A percentile compares a stretch with the other conserved stretches of the same genome.
These are phyloP conservation scores for Pachysandra terminalis DNA, from an alignment of 164 flowering plant species.

Conservation along the genomic window DNA sequence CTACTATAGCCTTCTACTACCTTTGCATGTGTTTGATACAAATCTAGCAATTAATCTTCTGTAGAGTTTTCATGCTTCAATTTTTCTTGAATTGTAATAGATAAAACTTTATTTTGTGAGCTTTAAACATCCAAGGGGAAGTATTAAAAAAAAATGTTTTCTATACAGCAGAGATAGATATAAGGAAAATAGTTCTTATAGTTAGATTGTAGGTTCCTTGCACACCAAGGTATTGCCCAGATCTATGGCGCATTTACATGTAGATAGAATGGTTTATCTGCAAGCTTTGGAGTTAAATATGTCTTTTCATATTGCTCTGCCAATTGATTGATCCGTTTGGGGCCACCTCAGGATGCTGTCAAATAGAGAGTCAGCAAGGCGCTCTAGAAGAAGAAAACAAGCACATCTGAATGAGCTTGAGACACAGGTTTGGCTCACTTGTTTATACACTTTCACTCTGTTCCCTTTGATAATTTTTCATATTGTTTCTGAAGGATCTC, in stretches of 20 bases:
- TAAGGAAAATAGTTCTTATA: too few species aligned
- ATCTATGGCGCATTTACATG: too few species aligned
- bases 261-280: too few species aligned
- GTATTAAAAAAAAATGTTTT: too few species aligned
- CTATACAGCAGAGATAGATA: too few species aligned
- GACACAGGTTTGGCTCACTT: conserved; percentile 54
- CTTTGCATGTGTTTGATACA: background rate
- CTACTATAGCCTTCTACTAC: background rate
- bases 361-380: conserved; percentile 94
- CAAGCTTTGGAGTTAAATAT: background rate
- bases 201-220: too few species aligned
- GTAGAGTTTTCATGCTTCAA: background rate
- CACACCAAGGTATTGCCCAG: too few species aligned
- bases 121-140: too few species aligned
- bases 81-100: too few species aligned
- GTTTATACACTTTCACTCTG: background rate
- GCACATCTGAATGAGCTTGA: conserved; percentile 92
- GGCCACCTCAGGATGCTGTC: conserved; percentile 77
- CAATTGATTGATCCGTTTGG: conserved; percentile 1
- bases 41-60: background rate
- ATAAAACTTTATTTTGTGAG: too few species aligned
- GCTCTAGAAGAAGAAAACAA: conserved; percentile 95
- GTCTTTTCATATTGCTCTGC: background rate
- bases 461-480: background rate
- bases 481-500: background rate